phyloP scores from a whole-genome alignment of 2,329 filamentous ascomycete species.

The Aspergillus bombycis region DNA sequence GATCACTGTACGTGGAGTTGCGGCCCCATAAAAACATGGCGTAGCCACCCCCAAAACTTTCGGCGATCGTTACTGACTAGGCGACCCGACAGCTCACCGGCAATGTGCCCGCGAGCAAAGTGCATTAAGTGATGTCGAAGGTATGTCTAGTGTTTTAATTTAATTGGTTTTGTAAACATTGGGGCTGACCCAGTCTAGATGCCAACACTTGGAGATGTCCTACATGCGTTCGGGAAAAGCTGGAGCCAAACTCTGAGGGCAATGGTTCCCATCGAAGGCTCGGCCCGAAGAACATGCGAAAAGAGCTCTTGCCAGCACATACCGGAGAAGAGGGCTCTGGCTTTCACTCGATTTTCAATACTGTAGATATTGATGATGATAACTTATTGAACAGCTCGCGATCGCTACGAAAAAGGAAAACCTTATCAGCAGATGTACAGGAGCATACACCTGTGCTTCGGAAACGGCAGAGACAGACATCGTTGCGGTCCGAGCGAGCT shows the following conservation, averaged over 20 bases:
- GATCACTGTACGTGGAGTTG: slow-evolving; percentile 71
- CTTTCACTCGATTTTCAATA: slow-evolving; percentile 78
- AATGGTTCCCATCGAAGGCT: slow-evolving; percentile 51
- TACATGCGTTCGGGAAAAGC: slow-evolving; percentile 52
- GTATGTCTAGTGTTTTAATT: slow-evolving; percentile 48
- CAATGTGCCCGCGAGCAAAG: slow-evolving; percentile 80
- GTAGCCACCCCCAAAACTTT: slow-evolving; percentile 32
- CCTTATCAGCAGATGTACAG: slow-evolving; percentile 68
- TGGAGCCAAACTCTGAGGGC: slow-evolving; percentile 36
- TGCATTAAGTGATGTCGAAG: slow-evolving; percentile 63
- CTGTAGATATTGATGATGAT: slow-evolving; percentile 71
- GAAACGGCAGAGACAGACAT: slow-evolving; percentile 48
- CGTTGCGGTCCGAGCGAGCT: slow-evolving; percentile 28
- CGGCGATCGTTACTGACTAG: slow-evolving; percentile 40
- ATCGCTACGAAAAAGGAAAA: slow-evolving; percentile 80
- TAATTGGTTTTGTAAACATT: not conserved
- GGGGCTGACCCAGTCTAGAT: slow-evolving; percentile 52
- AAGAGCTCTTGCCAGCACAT: slow-evolving; percentile 72
- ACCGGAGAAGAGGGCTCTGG: slow-evolving; percentile 66
- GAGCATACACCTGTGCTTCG: slow-evolving; percentile 49
- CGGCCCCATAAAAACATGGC: slow-evolving; percentile 28
- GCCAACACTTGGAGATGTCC: slow-evolving; percentile 65
- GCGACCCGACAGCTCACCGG: slow-evolving; percentile 73
- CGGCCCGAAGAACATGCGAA: slow-evolving; percentile 67
- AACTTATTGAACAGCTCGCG: slow-evolving; percentile 72